Base-by-base conservation (phyloP, 257 asterid genomes). In the Salvia miltiorrhiza region DNA sequence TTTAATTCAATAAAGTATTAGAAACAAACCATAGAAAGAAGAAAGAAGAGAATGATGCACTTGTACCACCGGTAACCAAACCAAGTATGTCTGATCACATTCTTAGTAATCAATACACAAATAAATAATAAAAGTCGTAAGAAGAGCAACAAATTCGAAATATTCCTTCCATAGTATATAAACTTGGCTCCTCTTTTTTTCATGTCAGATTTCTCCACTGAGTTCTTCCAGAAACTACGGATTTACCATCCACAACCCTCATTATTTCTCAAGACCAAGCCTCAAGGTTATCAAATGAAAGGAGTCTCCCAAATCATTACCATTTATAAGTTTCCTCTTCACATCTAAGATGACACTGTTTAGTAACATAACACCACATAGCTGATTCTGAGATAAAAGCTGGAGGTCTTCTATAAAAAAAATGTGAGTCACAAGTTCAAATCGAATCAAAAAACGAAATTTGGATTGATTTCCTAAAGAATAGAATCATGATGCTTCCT, bases 261-360 rank as follows among this genome's bases (percentile, higher is more conserved):
- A 24, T 41, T 43, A 24, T 41, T 43, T 30, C 17, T 6, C 20
- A 45, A 16, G 61, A 28, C 43, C 48, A 17, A 17, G 47, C 24
- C 48, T 1, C 2, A 17, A 30, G 20, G 13, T n/a, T 35, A 67
- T 35, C 3, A 66, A 11, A 12, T 12, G n/a, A 50, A 35, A 6
- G 1, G 39, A 4, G 30, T n/a, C 23, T 49, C 20, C 24, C 16
- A 35, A 67, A 50, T 12, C 12, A 45, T 9, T 6, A 17, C 33
- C 43, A 49, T 28, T 12, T 49, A 49, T 47, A 65, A 65, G 71
- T 50, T 50, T 49, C 14, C 44, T 19, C n/a, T 70, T 48, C 39
- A 45, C 7, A 20, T 37, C 23, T 8, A 14, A 14, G n/a, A 35
- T 24, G 39, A 11, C 71, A 33, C 14, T 53, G 24, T 14, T 52